phyloP scores from a whole-genome alignment of 768 basidiomycete species.

The Tephrocybe sp. region DNA sequence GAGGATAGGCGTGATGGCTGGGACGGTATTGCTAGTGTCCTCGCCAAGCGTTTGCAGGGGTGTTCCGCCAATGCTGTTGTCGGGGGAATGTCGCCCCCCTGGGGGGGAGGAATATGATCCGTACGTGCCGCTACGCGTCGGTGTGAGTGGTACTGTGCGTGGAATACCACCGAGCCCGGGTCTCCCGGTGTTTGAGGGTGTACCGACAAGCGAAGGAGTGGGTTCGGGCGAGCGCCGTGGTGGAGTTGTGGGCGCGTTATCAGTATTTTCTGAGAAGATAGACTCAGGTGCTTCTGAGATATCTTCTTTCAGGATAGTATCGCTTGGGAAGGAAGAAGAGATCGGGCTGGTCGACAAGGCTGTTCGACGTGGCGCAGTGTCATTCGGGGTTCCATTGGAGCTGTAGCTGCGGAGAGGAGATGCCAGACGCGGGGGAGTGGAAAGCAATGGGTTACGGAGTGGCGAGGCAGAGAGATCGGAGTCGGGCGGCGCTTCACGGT shows the following conservation, averaged over 20 bases:
- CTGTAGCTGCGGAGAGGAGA: constrained; percentile 25
- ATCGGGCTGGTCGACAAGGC: constrained; percentile 32
- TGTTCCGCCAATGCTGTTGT: constrained; percentile 19
- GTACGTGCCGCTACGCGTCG: constrained; percentile 24
- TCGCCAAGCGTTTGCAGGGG: not conserved
- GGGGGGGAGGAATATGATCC: not conserved
- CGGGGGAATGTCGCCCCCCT: constrained; percentile 15
- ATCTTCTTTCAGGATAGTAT: not conserved
- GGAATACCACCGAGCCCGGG: constrained; percentile 47
- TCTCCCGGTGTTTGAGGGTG: constrained; percentile 46
- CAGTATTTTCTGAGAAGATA: not conserved
- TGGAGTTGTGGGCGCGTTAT: not conserved
- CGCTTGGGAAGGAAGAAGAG: constrained; percentile 29
- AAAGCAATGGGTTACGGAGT: constrained; percentile 18
- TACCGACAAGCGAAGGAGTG: not conserved
- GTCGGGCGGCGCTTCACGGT: constrained; percentile 35
- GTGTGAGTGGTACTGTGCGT: constrained; percentile 53
- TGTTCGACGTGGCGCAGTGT: constrained; percentile 20
- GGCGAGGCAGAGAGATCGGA: constrained; percentile 19
- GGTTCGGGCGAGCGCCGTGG: not conserved
- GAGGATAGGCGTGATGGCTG: constrained; percentile 22
- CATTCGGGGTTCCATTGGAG: constrained; percentile 1
- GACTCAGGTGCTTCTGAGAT: not conserved
- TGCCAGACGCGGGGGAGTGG: constrained; percentile 28
- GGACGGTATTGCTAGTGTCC: constrained; percentile 10